Evolutionary conservation across 2,329 filamentous ascomycete species (phyloP).

Genomic region (Alternaria gansuensis): DNA sequence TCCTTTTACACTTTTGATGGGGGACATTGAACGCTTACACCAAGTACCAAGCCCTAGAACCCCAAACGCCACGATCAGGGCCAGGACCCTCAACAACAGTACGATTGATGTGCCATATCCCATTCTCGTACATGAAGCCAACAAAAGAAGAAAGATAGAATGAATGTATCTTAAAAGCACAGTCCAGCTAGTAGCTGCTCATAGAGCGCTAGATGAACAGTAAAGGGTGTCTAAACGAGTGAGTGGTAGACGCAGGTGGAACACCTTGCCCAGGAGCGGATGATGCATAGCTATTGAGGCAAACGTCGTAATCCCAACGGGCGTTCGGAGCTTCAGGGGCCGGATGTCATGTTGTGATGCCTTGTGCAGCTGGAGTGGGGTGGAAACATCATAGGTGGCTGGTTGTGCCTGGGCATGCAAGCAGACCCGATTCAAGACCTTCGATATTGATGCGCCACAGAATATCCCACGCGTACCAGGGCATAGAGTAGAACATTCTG

Average conservation of each 20-base stretch:
- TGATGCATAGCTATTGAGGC: conserved; percentile 17
- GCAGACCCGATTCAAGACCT: conserved; percentile 14
- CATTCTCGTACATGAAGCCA: conserved; percentile 27
- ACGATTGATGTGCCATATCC: conserved; percentile 27
- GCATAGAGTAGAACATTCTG: neutral
- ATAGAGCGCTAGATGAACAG: conserved; percentile 36
- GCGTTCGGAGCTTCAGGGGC: conserved; percentile 21
- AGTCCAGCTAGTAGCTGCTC: conserved; percentile 43
- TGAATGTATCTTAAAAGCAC: conserved; percentile 23
- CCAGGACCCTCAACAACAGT: conserved; percentile 34
- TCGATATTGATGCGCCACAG: conserved; percentile 7
- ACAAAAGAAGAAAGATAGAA: conserved; percentile 10
- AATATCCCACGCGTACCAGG: conserved; percentile 5
- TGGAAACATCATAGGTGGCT: conserved; percentile 21
- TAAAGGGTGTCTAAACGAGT: conserved; percentile 20
- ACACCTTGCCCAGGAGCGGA: conserved; percentile 1
- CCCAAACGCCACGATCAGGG: conserved; percentile 31
- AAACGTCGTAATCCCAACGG: conserved; percentile 6
- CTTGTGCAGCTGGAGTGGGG: conserved; percentile 13
- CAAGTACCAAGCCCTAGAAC: conserved; percentile 38
- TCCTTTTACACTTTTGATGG: neutral
- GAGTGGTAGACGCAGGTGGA: conserved; percentile 18
- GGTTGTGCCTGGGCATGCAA: conserved; percentile 15
- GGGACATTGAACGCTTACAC: conserved; percentile 27
- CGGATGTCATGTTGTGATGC: conserved; percentile 17